Conservation (phyloP, 2,329 filamentous ascomycete species). For the Gyromitra esculenta region DNA sequence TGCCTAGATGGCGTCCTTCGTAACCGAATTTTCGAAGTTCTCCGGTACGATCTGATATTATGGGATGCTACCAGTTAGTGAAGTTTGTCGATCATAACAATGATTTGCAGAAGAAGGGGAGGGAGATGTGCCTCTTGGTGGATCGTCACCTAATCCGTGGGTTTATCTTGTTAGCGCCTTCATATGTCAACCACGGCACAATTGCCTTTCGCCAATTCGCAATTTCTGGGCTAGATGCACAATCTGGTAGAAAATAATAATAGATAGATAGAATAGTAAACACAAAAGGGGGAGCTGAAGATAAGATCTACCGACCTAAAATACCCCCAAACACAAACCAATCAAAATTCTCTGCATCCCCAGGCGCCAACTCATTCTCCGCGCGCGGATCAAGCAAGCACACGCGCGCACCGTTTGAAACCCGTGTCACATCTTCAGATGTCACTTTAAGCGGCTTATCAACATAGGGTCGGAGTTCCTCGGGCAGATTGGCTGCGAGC, state of each 20-base stretch:
- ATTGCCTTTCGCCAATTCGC: not conserved
- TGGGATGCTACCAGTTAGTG: slow-evolving; percentile 11
- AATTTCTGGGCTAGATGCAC: slow-evolving; percentile 16
- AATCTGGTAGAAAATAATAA: slow-evolving; percentile 1
- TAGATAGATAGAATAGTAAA: slow-evolving; percentile 26
- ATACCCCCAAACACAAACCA: slow-evolving; percentile 97
- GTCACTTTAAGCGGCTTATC: slow-evolving; percentile 73
- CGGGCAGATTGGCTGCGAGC: slow-evolving; percentile 67
- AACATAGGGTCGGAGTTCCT: slow-evolving; percentile 69
- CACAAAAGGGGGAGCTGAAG: slow-evolving; percentile 31
- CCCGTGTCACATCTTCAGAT: slow-evolving; percentile 78
- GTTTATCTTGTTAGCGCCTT: slow-evolving; percentile 34
- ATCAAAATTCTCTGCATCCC: slow-evolving; percentile 83
- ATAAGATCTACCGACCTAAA: slow-evolving; percentile 70
- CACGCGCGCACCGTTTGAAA: slow-evolving; percentile 64
- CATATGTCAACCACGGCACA: slow-evolving; percentile 29
- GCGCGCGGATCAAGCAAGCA: slow-evolving; percentile 91
- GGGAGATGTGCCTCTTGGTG: slow-evolving; percentile 78
- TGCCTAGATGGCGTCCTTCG: slow-evolving; percentile 82
- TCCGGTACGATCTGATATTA: slow-evolving; percentile 82
- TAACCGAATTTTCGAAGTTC: slow-evolving; percentile 95
- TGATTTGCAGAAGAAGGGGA: slow-evolving; percentile 22
- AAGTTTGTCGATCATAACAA: slow-evolving; percentile 3
- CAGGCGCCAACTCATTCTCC: slow-evolving; percentile 78
- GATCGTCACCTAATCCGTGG: slow-evolving; percentile 78